Conservation (phyloP, 176 grass and related monocot species). For the Eremochloa ophiuroides region DNA sequence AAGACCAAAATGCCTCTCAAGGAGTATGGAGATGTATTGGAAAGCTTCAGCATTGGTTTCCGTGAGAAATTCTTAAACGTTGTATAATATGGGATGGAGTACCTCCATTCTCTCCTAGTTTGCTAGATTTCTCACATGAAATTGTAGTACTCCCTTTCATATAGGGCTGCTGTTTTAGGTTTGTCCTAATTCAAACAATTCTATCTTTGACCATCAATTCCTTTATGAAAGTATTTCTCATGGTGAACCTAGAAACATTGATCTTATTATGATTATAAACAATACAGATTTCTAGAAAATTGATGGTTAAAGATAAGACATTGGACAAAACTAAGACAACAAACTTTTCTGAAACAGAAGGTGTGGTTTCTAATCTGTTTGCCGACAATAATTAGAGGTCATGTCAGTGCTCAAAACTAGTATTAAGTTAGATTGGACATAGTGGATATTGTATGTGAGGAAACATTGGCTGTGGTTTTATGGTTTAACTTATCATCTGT, state of each 20-base stretch:
- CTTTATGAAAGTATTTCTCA: background rate
- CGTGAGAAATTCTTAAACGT: background rate
- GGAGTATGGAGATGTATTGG: too few species aligned
- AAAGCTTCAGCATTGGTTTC: background rate
- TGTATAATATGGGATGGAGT: background rate
- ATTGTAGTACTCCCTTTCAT: background rate
- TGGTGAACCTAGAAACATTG: background rate
- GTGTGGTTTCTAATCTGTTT: background rate
- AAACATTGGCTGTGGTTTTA: background rate
- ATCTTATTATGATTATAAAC: background rate
- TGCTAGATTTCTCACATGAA: background rate
- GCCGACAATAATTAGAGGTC: background rate
- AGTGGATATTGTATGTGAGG: background rate
- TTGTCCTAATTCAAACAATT: background rate
- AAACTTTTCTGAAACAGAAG: background rate
- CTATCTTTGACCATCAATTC: background rate
- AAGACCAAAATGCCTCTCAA: too few species aligned
- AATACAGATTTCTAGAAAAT: background rate
- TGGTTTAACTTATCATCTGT: background rate
- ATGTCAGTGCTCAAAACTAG: background rate
- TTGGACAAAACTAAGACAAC: background rate
- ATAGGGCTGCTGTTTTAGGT: background rate
- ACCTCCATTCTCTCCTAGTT: background rate
- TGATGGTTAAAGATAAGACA: background rate
- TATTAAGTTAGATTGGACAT: background rate